phyloP scores from a whole-genome alignment of 1,139 yeast species.

The Candida sanyaensis region DNA sequence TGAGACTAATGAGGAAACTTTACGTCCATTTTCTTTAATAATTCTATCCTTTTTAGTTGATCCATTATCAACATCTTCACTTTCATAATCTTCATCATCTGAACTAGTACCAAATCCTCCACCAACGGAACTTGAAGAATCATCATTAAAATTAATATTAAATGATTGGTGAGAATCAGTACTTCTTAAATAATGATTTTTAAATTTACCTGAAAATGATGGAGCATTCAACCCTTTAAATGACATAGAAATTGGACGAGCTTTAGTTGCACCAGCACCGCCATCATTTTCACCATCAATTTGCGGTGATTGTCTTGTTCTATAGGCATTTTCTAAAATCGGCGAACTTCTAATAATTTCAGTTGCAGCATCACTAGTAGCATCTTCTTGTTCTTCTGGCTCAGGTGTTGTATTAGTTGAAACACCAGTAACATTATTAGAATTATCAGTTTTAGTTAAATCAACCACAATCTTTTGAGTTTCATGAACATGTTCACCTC shows the following conservation, averaged over 20 bases:
- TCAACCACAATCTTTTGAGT: background rate
- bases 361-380: background rate
- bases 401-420: background rate
- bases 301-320: conserved; percentile 2
- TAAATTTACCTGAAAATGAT: conserved; percentile 43
- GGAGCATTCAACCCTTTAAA: conserved; percentile 66
- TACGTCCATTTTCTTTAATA: background rate
- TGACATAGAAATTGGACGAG: conserved; percentile 67
- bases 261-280: conserved; percentile 18
- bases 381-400: background rate
- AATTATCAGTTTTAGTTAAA: background rate
- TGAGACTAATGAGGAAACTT: conserved; percentile 5
- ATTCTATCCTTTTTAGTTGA: conserved; percentile 10
- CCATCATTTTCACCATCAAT: conserved; percentile 10
- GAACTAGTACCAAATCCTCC: conserved; percentile 34
- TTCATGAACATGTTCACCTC: conserved; percentile 8
- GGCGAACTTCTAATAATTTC: conserved; percentile 21
- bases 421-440: background rate
- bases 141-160: conserved; percentile 39
- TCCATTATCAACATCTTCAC: conserved; percentile 11
- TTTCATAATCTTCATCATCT: conserved; percentile 28
- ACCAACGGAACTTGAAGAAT: conserved; percentile 25
- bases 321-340: conserved; percentile 23
- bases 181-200: conserved; percentile 29
- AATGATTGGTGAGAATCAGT: conserved; percentile 48